Conservation (phyloP, 2,329 filamentous ascomycete species). For the Phaeosphaeriaceae sp. region DNA sequence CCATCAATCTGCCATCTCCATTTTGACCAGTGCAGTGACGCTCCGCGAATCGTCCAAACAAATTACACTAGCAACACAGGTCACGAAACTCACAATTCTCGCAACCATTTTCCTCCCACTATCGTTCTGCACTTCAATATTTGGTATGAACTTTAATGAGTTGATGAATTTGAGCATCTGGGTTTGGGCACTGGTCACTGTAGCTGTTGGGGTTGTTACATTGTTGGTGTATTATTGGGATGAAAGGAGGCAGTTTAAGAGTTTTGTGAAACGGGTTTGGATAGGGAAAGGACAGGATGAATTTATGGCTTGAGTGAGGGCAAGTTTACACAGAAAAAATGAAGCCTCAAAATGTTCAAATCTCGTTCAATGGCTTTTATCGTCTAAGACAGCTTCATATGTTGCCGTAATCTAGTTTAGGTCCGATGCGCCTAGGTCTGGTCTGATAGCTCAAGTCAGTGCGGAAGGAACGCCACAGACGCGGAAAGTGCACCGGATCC, state of each 20-base stretch:
- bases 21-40: background rate
- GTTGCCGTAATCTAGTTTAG: too few species aligned
- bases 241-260: background rate
- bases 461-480: too few species aligned
- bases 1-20: conserved; percentile 3
- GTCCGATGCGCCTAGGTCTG: too few species aligned
- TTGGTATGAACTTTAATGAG: conserved; percentile 12
- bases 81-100: conserved; percentile 6
- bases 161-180: conserved; percentile 5
- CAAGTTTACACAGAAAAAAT: too few species aligned
- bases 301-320: background rate
- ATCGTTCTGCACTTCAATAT: conserved; percentile 3
- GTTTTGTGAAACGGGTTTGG: background rate
- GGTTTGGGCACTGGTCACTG: conserved; percentile 9
- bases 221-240: conserved; percentile 6
- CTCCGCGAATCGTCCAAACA: conserved; percentile 8
- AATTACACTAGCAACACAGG: conserved; percentile 7
- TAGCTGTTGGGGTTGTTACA: conserved; percentile 3
- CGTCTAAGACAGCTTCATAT: background rate
- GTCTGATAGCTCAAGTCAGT: too few species aligned
- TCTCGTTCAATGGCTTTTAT: too few species aligned
- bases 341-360: too few species aligned
- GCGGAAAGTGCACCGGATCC: too few species aligned
- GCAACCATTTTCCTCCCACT: conserved; percentile 9
- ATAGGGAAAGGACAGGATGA: background rate